These are phyloP conservation scores for Dianthus caryophyllus DNA, from an alignment of 148 eudicot genomes.

Conservation along the genomic window DNA sequence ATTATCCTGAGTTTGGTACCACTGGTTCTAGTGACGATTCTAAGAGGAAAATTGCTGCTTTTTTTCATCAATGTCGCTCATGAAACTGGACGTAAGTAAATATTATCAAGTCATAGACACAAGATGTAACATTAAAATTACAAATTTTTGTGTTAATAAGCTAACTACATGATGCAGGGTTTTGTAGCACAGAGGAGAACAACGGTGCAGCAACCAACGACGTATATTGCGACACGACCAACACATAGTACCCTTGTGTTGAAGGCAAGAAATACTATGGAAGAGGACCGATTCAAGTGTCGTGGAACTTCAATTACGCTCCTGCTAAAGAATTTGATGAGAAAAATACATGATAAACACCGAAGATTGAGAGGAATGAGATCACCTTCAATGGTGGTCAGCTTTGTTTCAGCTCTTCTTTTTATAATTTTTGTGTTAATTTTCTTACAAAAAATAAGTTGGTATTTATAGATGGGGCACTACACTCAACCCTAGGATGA, in stretches of 20 bases:
- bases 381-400: too few species aligned
- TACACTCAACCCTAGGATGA: too few species aligned
- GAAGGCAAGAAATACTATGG: conserved; percentile 29
- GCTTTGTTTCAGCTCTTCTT: too few species aligned
- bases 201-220: conserved; percentile 24
- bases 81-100: conserved; percentile 32
- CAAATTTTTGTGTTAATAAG: too few species aligned
- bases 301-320: conserved; percentile 44
- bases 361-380: too few species aligned
- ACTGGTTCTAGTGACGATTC: conserved; percentile 25
- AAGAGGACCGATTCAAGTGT: conserved; percentile 34
- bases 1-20: conserved; percentile 25
- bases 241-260: conserved; percentile 15
- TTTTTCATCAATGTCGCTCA: conserved; percentile 31
- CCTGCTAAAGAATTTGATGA: too few species aligned
- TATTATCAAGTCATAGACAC: too few species aligned
- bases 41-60: conserved; percentile 30
- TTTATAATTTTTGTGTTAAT: too few species aligned
- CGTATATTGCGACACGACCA: conserved; percentile 34
- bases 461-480: too few species aligned
- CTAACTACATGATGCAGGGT: conserved; percentile 24
- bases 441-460: too few species aligned
- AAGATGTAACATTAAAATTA: too few species aligned
- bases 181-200: conserved; percentile 46
- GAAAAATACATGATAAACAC: too few species aligned